phyloP scores from a whole-genome alignment of 345 rosid species.

The Murraya paniculata region DNA sequence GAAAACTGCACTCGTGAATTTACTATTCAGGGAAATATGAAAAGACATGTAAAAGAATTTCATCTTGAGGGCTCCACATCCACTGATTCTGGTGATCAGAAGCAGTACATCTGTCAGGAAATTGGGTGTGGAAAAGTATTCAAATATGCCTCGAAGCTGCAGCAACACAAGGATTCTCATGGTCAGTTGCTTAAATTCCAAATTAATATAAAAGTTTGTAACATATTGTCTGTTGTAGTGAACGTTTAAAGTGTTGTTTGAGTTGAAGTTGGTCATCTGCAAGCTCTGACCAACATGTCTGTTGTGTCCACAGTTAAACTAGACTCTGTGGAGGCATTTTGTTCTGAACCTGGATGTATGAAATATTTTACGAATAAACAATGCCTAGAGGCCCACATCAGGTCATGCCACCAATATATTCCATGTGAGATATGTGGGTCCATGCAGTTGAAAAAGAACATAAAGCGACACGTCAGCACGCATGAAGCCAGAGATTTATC shows the following conservation, averaged over 20 bases:
- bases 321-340: slow-evolving; percentile 67
- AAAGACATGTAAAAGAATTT: slow-evolving; percentile 53
- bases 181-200: slow-evolving; percentile 35
- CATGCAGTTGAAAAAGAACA: slow-evolving; percentile 66
- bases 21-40: slow-evolving; percentile 48
- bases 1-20: slow-evolving; percentile 57
- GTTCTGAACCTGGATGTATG: slow-evolving; percentile 74
- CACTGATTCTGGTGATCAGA: slow-evolving; percentile 12
- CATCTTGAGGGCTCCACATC: slow-evolving; percentile 37
- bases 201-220: not conserved
- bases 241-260: too few relatives aligned
- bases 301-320: slow-evolving; percentile 54
- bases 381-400: slow-evolving; percentile 66
- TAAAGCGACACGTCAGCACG: slow-evolving; percentile 63
- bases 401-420: slow-evolving; percentile 54
- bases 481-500: slow-evolving; percentile 45
- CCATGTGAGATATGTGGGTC: slow-evolving; percentile 66
- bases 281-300: slow-evolving; percentile 13
- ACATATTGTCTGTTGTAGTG: not conserved
- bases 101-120: slow-evolving; percentile 59
- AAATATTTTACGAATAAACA: slow-evolving; percentile 64
- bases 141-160: slow-evolving; percentile 53
- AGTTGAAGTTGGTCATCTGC: not conserved
- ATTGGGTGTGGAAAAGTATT: slow-evolving; percentile 81
- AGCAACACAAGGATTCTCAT: slow-evolving; percentile 75